phyloP scores from a whole-genome alignment of 768 basidiomycete genomes.

The Mycena maculata region DNA sequence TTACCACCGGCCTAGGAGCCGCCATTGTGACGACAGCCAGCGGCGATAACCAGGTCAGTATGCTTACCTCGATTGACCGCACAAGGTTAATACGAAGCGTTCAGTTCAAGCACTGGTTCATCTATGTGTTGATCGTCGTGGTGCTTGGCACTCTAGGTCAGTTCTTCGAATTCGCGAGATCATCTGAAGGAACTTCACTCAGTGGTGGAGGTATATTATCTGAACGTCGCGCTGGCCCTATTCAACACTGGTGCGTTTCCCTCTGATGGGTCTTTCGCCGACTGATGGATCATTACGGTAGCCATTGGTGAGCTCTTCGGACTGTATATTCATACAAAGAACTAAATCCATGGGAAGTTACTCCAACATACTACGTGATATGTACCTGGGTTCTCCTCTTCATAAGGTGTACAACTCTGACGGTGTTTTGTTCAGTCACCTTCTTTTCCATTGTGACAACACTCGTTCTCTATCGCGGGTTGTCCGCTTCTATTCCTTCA shows the following conservation, averaged over 20 bases:
- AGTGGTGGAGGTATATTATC: constrained; percentile 89
- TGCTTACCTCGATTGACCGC: neutral
- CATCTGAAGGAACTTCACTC: neutral
- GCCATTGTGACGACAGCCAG: constrained; percentile 84
- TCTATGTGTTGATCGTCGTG: constrained; percentile 86
- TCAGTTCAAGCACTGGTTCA: constrained; percentile 94
- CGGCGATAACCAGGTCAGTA: constrained; percentile 63
- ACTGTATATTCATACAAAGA: neutral
- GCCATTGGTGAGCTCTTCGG: neutral
- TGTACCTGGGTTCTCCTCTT: constrained; percentile 56
- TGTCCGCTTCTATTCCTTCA: constrained; percentile 76
- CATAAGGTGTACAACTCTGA: constrained; percentile 21
- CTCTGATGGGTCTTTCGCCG: neutral
- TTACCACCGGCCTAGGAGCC: constrained; percentile 91
- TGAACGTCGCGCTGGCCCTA: constrained; percentile 95
- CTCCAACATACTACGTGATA: constrained; percentile 87
- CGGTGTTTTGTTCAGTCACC: constrained; percentile 60
- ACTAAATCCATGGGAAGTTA: constrained; percentile 59
- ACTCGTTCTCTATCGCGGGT: constrained; percentile 89
- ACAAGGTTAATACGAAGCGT: neutral
- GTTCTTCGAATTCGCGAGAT: neutral
- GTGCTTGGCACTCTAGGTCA: constrained; percentile 78
- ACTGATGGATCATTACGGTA: neutral
- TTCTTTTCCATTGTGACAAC: constrained; percentile 88
- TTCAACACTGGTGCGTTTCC: constrained; percentile 83